Conservation (phyloP, 2,329 filamentous ascomycete genomes). For the Ophiostoma pallidulum region DNA sequence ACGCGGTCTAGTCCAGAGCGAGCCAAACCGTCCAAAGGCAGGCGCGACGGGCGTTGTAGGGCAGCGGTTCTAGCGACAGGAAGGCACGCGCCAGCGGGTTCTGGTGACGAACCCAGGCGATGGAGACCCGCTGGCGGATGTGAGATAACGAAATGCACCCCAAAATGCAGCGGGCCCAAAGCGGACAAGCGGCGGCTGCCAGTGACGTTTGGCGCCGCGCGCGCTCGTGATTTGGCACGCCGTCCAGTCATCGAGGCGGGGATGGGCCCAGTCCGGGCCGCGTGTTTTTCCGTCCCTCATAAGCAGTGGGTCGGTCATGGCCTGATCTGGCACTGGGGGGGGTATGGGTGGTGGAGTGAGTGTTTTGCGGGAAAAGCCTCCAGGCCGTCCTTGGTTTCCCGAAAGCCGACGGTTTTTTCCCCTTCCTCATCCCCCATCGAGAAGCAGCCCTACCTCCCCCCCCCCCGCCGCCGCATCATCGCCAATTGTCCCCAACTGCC, state of each 20-base stretch:
- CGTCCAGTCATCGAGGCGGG: too few species aligned
- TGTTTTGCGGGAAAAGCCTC: constrained; percentile 16
- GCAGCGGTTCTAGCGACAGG: too few species aligned
- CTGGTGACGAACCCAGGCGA: neutral
- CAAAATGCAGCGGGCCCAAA: neutral
- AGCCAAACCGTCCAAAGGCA: neutral
- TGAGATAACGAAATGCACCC: neutral
- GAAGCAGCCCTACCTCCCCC: neutral
- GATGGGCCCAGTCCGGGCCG: neutral
- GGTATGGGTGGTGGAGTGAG: too few species aligned
- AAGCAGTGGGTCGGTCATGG: constrained; percentile 6
- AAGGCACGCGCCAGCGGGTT: neutral
- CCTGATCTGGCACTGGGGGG: constrained; percentile 12
- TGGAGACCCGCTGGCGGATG: neutral
- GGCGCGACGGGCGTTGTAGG: too few species aligned
- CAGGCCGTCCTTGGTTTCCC: constrained; percentile 6
- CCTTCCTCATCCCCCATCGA: constrained; percentile 1
- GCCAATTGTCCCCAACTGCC: neutral
- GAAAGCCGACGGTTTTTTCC: constrained; percentile 12
- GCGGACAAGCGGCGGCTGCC: constrained; percentile 2
- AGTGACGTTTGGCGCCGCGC: constrained; percentile 10
- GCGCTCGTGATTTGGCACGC: too few species aligned
- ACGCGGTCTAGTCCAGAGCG: neutral
- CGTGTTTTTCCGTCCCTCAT: neutral
- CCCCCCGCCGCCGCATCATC: constrained; percentile 1